Percentiles rank a stretch among this genome's conserved stretches.
phyloP scores from a whole-genome alignment of 73 alveolate genomes.

The Tetrahymena thermophila region DNA sequence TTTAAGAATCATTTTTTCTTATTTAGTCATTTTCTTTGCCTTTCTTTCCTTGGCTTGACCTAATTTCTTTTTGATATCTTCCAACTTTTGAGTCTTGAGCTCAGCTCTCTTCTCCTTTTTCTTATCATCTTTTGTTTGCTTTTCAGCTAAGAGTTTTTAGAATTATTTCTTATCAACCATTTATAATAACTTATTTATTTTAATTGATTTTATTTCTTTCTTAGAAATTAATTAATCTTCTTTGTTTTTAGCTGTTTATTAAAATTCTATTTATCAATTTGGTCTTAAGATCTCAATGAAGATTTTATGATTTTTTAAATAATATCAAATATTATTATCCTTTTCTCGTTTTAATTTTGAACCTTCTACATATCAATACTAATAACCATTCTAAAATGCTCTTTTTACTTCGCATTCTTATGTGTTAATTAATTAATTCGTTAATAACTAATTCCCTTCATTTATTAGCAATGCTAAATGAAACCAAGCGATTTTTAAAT shows the following conservation, averaged over 20 bases:
- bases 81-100: neutral
- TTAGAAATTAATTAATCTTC: neutral
- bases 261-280: neutral
- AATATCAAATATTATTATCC: neutral
- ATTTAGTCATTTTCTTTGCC: neutral
- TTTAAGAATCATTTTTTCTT: neutral
- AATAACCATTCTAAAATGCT: neutral
- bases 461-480: neutral
- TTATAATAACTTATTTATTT: neutral
- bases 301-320: neutral
- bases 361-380: neutral
- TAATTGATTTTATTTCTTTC: neutral
- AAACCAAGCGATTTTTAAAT: neutral
- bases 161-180: neutral
- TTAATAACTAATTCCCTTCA: neutral
- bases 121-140: neutral
- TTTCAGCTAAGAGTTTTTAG: neutral
- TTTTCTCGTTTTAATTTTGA: neutral
- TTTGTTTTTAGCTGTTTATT: neutral
- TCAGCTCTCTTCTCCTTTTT: neutral
- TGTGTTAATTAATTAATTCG: neutral
- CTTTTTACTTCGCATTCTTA: neutral
- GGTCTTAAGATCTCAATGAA: neutral
- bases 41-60: conserved; percentile 2
- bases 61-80: neutral